These are phyloP conservation scores for Phaffia australis DNA, from an alignment of 768 basidiomycete genomes.

Conservation along the genomic window DNA sequence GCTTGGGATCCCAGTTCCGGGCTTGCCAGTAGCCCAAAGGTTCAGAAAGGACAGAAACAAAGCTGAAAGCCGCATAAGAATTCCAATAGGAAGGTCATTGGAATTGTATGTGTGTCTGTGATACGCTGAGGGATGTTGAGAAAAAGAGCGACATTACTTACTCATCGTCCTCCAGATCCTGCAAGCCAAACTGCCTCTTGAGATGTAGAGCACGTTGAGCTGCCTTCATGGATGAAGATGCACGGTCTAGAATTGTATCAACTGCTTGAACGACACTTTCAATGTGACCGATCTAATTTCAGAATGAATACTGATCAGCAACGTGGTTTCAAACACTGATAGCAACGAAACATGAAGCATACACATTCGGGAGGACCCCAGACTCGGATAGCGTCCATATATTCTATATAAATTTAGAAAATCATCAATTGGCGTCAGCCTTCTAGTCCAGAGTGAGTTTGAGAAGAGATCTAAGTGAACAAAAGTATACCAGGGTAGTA, in stretches of 20 bases:
- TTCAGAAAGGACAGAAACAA: slow-evolving; percentile 56
- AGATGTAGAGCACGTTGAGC: slow-evolving; percentile 43
- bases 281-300: slow-evolving; percentile 33
- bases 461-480: neutral
- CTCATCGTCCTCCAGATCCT: slow-evolving; percentile 55
- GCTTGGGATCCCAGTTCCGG: slow-evolving; percentile 69
- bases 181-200: slow-evolving; percentile 68
- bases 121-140: neutral
- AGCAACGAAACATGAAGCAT: neutral
- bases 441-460: neutral
- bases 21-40: slow-evolving; percentile 69
- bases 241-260: slow-evolving; percentile 29
- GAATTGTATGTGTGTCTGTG: no score
- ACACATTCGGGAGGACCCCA: slow-evolving; percentile 45
- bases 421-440: neutral
- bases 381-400: slow-evolving; percentile 66
- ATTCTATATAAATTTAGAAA: slow-evolving; percentile 49
- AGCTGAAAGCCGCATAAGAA: slow-evolving; percentile 32
- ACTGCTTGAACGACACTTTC: slow-evolving; percentile 29
- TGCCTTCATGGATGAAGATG: neutral
- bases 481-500: slow-evolving; percentile 44
- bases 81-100: neutral
- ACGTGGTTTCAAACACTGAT: neutral
- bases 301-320: slow-evolving; percentile 3
- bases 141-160: neutral